phyloP scores from a whole-genome alignment of 345 rosid genomes.

The Aurinia saxatilis region DNA sequence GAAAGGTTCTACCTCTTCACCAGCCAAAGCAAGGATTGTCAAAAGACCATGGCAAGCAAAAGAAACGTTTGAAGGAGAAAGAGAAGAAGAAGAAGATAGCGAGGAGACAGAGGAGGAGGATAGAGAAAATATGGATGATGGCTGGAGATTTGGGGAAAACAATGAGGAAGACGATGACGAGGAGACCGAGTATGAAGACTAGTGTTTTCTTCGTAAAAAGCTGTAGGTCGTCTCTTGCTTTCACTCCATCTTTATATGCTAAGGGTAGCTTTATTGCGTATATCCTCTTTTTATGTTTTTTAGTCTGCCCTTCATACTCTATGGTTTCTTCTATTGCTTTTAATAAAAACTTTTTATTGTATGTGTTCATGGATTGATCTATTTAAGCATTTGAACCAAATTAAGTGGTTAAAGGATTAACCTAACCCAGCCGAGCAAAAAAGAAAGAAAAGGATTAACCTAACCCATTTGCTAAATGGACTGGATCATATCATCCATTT shows the following conservation, averaged over 20 bases:
- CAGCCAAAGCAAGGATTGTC: constrained; percentile 35
- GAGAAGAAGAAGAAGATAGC: constrained; percentile 71
- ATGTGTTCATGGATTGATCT: too few species aligned
- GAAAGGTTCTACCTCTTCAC: constrained; percentile 58
- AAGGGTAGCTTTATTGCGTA: background rate
- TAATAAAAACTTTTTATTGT: too few species aligned
- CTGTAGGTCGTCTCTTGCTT: background rate
- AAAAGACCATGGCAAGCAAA: constrained; percentile 62
- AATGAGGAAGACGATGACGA: constrained; percentile 75
- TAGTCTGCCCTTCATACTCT: background rate
- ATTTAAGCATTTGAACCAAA: too few species aligned
- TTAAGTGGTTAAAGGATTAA: too few species aligned
- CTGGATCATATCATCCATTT: too few species aligned
- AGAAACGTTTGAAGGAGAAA: constrained; percentile 53
- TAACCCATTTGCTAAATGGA: too few species aligned
- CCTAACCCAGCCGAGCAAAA: too few species aligned
- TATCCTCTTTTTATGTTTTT: background rate
- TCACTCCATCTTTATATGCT: background rate
- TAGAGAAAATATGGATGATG: constrained; percentile 70
- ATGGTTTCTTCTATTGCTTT: too few species aligned
- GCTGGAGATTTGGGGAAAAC: constrained; percentile 69
- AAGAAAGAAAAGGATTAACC: too few species aligned
- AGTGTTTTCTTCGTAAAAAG: constrained; percentile 11
- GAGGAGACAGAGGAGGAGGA: constrained; percentile 96
- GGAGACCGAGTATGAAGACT: constrained; percentile 92